These are phyloP conservation scores for Scalesia atractyloides DNA, from an alignment of 129 eudicot genomes.

Conservation along the genomic window DNA sequence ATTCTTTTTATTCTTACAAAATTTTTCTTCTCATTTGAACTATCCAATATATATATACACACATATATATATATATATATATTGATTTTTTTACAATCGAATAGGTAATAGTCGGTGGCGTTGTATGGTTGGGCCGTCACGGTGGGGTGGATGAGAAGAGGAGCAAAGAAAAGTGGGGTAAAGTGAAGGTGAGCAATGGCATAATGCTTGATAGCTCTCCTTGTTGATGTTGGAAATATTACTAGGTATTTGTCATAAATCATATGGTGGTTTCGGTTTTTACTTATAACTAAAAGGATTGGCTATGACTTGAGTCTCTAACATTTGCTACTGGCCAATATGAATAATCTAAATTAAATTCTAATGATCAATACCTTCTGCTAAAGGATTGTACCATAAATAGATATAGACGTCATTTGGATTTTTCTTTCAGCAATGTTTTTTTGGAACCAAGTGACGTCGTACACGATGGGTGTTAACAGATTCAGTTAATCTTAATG, in stretches of 20 bases:
- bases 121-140: conserved; percentile 28
- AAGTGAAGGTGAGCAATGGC: conserved; percentile 23
- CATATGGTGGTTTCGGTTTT: neutral
- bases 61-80: too few species aligned
- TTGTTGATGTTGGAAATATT: neutral
- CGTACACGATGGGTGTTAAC: neutral
- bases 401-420: conserved; percentile 16
- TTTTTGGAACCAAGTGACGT: neutral
- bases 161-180: conserved; percentile 4
- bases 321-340: conserved; percentile 1
- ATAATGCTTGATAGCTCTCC: conserved; percentile 23
- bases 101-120: conserved; percentile 27
- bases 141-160: conserved; percentile 10
- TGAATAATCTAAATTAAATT: neutral
- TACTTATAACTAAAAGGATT: neutral
- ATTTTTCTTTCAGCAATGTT: neutral
- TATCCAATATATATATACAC: too few species aligned
- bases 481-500: neutral
- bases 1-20: too few species aligned
- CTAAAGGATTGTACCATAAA: conserved; percentile 5
- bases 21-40: too few species aligned
- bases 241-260: neutral
- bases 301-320: conserved; percentile 13
- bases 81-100: too few species aligned
- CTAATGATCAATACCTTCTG: neutral